Evolutionary conservation across 1,139 yeast genomes (phyloP).

Genomic region (Scheffersomyces titani): DNA sequence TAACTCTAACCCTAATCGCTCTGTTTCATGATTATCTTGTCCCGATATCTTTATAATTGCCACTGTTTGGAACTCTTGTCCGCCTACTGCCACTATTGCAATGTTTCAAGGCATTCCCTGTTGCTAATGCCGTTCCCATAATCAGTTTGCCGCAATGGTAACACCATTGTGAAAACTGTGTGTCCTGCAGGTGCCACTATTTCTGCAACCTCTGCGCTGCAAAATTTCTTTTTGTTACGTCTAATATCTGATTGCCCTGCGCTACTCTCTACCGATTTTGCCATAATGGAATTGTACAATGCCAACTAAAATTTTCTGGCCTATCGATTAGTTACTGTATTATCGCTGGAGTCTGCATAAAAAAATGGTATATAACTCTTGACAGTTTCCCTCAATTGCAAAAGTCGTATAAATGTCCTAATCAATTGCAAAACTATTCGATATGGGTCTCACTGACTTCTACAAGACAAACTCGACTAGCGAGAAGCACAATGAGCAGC

Average conservation of each 20-base stretch:
- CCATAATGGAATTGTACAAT: neutral
- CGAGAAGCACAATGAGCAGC: slow-evolving; percentile 10
- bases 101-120: neutral
- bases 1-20: neutral
- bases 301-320: neutral
- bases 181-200: neutral
- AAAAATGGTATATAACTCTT: neutral
- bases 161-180: neutral
- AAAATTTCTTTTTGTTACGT: neutral
- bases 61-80: neutral
- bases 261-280: neutral
- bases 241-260: neutral
- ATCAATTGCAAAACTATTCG: neutral
- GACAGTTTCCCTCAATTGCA: neutral
- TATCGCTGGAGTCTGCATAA: neutral
- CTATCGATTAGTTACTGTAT: neutral
- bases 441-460: slow-evolving; percentile 15
- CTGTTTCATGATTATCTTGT: neutral
- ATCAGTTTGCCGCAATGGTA: neutral
- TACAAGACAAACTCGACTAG: slow-evolving; percentile 10
- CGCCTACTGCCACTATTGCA: neutral
- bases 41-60: neutral
- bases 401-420: neutral
- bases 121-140: neutral
- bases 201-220: neutral